phyloP scores from a whole-genome alignment of 345 rosid genomes.

The Sonneratia caseolaris region DNA sequence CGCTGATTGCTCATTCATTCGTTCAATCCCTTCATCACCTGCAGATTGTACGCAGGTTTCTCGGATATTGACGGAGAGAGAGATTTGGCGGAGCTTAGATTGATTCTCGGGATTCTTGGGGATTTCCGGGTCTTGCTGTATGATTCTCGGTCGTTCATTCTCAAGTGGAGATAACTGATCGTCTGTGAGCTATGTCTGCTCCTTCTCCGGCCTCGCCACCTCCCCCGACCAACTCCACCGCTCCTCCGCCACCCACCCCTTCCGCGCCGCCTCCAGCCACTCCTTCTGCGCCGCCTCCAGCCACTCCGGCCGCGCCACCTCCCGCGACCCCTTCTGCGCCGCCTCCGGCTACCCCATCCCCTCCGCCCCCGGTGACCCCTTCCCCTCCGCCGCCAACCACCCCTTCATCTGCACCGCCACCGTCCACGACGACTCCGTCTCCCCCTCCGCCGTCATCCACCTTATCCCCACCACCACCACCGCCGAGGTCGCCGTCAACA shows the following conservation, averaged over 20 bases:
- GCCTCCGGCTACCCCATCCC: conserved; percentile 10
- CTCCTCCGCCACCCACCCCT: conserved; percentile 13
- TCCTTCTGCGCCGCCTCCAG: conserved; percentile 12
- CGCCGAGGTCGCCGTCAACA: neutral
- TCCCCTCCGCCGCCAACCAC: conserved; percentile 5
- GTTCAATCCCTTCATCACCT: neutral
- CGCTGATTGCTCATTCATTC: neutral
- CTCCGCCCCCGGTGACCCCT: conserved; percentile 5
- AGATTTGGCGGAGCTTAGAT: no score
- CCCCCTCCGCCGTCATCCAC: conserved; percentile 11
- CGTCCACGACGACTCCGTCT: neutral
- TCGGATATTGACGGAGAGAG: neutral
- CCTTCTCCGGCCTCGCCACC: conserved; percentile 14
- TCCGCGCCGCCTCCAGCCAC: conserved; percentile 13
- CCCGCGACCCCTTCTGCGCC: conserved; percentile 1
- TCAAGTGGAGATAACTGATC: neutral
- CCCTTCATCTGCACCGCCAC: neutral
- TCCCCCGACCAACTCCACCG: conserved; percentile 2
- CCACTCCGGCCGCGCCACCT: conserved; percentile 1
- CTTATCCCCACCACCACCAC: neutral
- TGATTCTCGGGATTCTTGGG: no score
- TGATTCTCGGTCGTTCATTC: no score
- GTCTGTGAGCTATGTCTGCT: conserved; percentile 24
- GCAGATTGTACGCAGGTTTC: neutral
- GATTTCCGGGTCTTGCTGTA: no score